Evolutionary conservation across 768 basidiomycete genomes (phyloP).

Genomic region (Asterophora parasitica): DNA sequence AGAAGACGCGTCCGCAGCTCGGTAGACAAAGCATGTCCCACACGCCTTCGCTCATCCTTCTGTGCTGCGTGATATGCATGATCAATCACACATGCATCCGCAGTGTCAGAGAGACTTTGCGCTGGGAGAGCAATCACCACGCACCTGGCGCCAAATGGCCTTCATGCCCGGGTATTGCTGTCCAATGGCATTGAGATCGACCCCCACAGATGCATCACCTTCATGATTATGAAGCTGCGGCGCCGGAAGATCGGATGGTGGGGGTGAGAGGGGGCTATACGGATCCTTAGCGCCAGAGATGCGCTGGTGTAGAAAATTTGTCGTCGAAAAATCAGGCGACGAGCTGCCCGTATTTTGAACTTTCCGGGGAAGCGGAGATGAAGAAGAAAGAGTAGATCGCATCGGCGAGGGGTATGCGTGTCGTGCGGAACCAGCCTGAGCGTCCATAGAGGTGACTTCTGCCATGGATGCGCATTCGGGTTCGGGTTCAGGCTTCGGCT

Average conservation of each 20-base stretch:
- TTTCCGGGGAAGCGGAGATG: not conserved
- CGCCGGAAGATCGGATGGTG: slow-evolving; percentile 5
- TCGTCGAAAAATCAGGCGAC: not conserved
- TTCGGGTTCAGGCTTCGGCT: not conserved
- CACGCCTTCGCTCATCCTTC: slow-evolving; percentile 9
- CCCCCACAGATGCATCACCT: not conserved
- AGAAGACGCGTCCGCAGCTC: slow-evolving; percentile 18
- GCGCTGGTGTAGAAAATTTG: not conserved
- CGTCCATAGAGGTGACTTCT: too few species aligned
- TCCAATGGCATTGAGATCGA: slow-evolving; percentile 3
- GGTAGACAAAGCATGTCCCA: slow-evolving; percentile 16
- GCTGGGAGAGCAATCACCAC: not conserved
- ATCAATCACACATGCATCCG: not conserved
- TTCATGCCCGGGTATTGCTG: slow-evolving; percentile 8
- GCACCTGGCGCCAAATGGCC: slow-evolving; percentile 10
- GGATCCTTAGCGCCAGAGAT: not conserved
- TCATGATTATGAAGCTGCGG: not conserved
- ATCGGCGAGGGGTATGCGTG: slow-evolving; percentile 17
- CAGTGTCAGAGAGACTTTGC: not conserved
- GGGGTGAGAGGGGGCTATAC: slow-evolving; percentile 11
- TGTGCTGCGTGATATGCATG: slow-evolving; percentile 11
- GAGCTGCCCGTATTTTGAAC: not conserved
- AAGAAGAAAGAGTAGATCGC: slow-evolving; percentile 2
- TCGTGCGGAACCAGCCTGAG: not conserved
- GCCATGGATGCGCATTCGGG: not conserved